Conservation (phyloP, 805 yeast genomes). For the Dipodascus geniculatus region DNA sequence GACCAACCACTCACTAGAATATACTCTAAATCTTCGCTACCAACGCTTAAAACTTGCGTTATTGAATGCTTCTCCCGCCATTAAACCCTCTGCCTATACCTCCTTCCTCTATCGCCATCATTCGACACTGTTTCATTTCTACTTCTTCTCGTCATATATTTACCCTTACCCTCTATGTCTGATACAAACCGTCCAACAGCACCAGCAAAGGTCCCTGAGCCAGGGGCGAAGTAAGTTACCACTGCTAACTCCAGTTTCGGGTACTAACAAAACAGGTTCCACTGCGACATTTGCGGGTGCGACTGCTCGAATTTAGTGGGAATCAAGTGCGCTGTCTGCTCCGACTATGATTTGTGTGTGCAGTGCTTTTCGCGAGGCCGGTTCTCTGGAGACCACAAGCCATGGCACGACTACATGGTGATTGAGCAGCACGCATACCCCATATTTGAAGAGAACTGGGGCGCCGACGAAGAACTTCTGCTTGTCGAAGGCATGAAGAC, state of each 20-base stretch:
- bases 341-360: conserved; percentile 94
- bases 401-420: conserved; percentile 85
- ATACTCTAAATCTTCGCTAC: too few relatives aligned
- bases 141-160: neutral
- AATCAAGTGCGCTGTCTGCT: conserved; percentile 82
- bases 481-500: conserved; percentile 87
- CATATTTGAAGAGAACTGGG: conserved; percentile 84
- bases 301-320: conserved; percentile 91
- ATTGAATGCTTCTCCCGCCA: too few relatives aligned
- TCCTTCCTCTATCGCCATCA: neutral
- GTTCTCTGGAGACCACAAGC: conserved; percentile 75
- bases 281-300: conserved; percentile 90
- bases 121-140: too few relatives aligned
- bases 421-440: conserved; percentile 95
- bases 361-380: conserved; percentile 89
- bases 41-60: too few relatives aligned
- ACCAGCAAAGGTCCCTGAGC: neutral
- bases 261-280: conserved; percentile 15
- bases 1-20: too few relatives aligned
- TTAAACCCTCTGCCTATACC: neutral
- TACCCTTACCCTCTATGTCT: conserved; percentile 1
- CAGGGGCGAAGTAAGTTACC: neutral
- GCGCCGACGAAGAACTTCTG: conserved; percentile 92
- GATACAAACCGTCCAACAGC: neutral
- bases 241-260: neutral